phyloP scores from a whole-genome alignment of 2,329 filamentous ascomycete species.

The Colletotrichum cuscutae region DNA sequence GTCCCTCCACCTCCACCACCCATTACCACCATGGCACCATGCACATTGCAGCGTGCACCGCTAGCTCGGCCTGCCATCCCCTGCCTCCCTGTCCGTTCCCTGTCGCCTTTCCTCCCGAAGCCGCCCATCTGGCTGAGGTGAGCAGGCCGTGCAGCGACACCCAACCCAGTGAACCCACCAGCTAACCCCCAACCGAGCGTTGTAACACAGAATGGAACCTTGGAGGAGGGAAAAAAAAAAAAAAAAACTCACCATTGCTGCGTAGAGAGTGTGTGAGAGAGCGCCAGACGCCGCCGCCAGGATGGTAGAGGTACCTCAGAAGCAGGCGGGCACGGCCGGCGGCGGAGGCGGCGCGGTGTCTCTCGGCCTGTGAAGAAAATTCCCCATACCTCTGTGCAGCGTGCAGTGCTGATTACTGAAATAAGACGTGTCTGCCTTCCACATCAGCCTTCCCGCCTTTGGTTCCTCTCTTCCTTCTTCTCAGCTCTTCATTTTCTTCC shows the following conservation, averaged over 20 bases:
- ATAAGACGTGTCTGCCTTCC: constrained; percentile 24
- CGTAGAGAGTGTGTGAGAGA: too few relatives aligned
- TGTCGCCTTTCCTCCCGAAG: background rate
- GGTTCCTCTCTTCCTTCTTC: background rate
- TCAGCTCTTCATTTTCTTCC: background rate
- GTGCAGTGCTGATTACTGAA: background rate
- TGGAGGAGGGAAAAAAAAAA: background rate
- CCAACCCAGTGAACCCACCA: constrained; percentile 18
- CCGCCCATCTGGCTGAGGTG: background rate
- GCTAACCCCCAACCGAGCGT: constrained; percentile 18
- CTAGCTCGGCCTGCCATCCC: constrained; percentile 3
- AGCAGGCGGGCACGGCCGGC: constrained; percentile 3
- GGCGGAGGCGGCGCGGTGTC: constrained; percentile 7
- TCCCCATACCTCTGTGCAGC: background rate
- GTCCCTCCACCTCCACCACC: background rate
- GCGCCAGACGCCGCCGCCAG: background rate
- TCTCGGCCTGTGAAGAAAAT: constrained; percentile 32
- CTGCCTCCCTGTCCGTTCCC: constrained; percentile 17
- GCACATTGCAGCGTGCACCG: background rate
- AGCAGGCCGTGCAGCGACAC: constrained; percentile 9
- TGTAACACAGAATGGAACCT: background rate
- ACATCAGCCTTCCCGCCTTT: background rate
- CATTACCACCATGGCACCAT: background rate
- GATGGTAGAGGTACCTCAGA: background rate
- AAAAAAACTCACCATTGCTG: too few relatives aligned